Base-by-base conservation (phyloP, 2,329 filamentous ascomycete species). In the Arachnopeziza araneosa region DNA sequence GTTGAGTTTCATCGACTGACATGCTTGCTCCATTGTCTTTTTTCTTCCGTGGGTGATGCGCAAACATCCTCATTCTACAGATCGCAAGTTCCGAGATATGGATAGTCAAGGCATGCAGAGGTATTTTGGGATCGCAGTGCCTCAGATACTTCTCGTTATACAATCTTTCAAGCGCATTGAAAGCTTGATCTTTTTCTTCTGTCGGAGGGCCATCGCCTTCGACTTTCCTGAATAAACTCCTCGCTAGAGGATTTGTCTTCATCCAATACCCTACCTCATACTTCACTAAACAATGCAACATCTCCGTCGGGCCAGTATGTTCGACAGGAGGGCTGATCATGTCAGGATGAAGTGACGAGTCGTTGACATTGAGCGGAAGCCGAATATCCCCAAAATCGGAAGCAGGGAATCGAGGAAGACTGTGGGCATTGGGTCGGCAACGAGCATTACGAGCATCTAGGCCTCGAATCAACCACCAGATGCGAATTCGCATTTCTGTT, bases 381-480 rank as follows among this genome's bases (percentile, higher is more conserved):
- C 32, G 48, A 5, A 79, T 79, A 5, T 72, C 67, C 61, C 36
- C 36, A 44, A 44, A 44, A 8, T 44, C 36, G 36, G 36, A 44
- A 44, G 12, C 61, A 58, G 36, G 17, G 50, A 68, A 1, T 77
- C 79, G 2, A 75, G 75, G 56, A 81, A 68, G 83, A 80, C 60
- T 83, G 72, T 17, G 66, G 84, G 80, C 6, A 80, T 77, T 2
- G 77, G 77, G 12, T 79, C 78, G 24, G 80, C 74, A 65, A 87
- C 84, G 1, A 86, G 75, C 10, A 52, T 32, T 5, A 44, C 36
- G 36, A 44, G 36, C 36, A 44, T 44, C 36, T 6, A 44, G 17
- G 49, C 83, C 77, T 49, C 84, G 71, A 21, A 87, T 77, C 62
- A 85, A 81, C 73, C 81, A 82, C 80, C 83, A 87, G 0, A 87